phyloP scores from a whole-genome alignment of 495 filamentous ascomycete genomes.

The Hamigera avellanea region DNA sequence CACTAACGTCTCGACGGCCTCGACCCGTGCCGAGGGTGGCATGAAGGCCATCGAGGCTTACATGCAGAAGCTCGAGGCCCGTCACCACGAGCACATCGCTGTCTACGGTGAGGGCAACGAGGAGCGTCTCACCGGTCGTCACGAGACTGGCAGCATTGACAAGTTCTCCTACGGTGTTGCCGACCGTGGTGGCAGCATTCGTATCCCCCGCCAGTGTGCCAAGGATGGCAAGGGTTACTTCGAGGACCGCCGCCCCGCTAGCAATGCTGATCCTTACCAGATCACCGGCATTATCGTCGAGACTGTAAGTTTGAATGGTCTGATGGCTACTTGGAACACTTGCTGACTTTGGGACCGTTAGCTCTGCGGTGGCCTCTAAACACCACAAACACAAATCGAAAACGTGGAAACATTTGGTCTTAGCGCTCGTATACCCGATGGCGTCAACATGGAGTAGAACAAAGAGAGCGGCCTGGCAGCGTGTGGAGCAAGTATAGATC shows the following conservation, averaged over 20 bases:
- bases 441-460: slow-evolving; percentile 31
- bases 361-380: slow-evolving; percentile 36
- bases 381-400: slow-evolving; percentile 18
- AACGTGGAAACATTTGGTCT: slow-evolving; percentile 26
- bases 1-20: slow-evolving; percentile 82
- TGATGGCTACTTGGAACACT: slow-evolving; percentile 3
- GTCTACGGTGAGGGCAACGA: slow-evolving; percentile 96
- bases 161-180: slow-evolving; percentile 92
- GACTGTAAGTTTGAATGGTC: slow-evolving; percentile 32
- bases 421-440: slow-evolving; percentile 39
- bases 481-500: slow-evolving; percentile 25
- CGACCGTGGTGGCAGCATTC: slow-evolving; percentile 87
- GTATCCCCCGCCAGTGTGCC: slow-evolving; percentile 81
- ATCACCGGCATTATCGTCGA: slow-evolving; percentile 89
- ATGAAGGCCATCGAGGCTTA: slow-evolving; percentile 83
- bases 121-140: slow-evolving; percentile 80
- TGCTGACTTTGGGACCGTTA: too few species aligned
- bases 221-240: slow-evolving; percentile 98
- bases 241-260: slow-evolving; percentile 90
- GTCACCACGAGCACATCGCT: slow-evolving; percentile 89
- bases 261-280: slow-evolving; percentile 94
- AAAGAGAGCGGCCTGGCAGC: slow-evolving; percentile 29
- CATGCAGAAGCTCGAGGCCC: slow-evolving; percentile 80
- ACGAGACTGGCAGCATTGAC: slow-evolving; percentile 93
- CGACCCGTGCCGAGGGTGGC: slow-evolving; percentile 83